Evolutionary conservation across 2,329 filamentous ascomycete species (phyloP), one percentile per base, ranked within the genome.

Genomic region (Annulohypoxylon truncatum): DNA sequence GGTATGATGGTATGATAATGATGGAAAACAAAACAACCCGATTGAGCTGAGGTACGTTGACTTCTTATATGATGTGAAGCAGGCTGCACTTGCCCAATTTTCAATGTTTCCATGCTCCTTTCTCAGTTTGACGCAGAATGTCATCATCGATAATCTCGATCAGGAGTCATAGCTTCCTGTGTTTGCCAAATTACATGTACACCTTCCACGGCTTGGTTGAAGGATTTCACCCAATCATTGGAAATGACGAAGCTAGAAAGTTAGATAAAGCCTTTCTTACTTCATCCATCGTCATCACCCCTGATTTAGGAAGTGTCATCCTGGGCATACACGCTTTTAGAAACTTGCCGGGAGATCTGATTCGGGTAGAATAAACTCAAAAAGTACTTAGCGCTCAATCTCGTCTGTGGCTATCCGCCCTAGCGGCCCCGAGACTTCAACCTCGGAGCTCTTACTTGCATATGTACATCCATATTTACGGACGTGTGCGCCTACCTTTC

Each of bases 91-190:
- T 61, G 12, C 33, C 55, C 40, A 46, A 58, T 59, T 58, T 56
- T 28, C 46, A 28, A 63, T 60, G 31, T 28, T 28, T 28, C 18
- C 48, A 62, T 59, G 35, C 20, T 29, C 13, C 50, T 40, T 51
- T 4, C 58, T 63, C 44, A n/a, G 50, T 60, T 67, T 65, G 47
- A 58, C 46, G 18, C 38, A 22, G 35, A n/a, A 63, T 63, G 61
- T 65, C 67, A 60, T 67, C 67, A 69, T 67, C 56, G 26, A 31
- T n/a, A 51, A 69, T 69, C 67, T 69, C 67, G 67, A 69, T 69
- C 40, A 62, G 59, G 13, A 44, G 35, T 42, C 22, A 20, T 46
- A 18, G 42, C 50, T 51, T 57, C 46, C 8, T 42, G 38, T 35
- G 18, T 56, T 24, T 47, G 20, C 50, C 12, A 24, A 44, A 42